These are phyloP conservation scores for Paraphoma chrysanthemicola DNA, from an alignment of 2,329 filamentous ascomycete species.

Conservation along the genomic window DNA sequence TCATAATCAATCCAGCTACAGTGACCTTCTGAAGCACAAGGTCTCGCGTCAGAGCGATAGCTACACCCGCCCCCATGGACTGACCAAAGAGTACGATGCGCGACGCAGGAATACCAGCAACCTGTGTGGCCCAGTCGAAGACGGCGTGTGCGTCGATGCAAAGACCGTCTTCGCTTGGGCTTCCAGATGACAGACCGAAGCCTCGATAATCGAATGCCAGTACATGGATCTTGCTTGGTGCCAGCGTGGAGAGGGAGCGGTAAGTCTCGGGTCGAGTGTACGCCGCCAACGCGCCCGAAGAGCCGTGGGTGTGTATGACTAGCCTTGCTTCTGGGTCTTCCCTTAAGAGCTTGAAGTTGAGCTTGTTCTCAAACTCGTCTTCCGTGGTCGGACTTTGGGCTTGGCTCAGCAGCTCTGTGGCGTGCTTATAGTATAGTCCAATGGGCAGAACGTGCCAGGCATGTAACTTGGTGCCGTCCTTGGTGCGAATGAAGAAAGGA, in stretches of 20 bases:
- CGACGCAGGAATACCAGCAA: slow-evolving; percentile 68
- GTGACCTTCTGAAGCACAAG: background rate
- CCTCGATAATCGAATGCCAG: slow-evolving; percentile 89
- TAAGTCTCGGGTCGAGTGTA: slow-evolving; percentile 76
- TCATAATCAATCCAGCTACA: slow-evolving; percentile 1
- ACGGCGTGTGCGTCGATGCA: slow-evolving; percentile 76
- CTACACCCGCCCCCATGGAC: slow-evolving; percentile 83
- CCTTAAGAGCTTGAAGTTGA: slow-evolving; percentile 57
- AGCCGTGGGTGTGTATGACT: slow-evolving; percentile 62
- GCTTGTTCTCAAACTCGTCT: slow-evolving; percentile 55
- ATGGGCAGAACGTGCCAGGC: background rate
- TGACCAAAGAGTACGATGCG: slow-evolving; percentile 83
- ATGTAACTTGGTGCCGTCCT: background rate
- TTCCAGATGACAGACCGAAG: slow-evolving; percentile 79
- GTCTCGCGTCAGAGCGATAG: slow-evolving; percentile 68
- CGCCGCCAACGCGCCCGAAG: slow-evolving; percentile 77
- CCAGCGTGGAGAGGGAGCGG: slow-evolving; percentile 72
- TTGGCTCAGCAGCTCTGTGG: background rate
- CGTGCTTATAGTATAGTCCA: background rate
- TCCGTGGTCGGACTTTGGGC: background rate
- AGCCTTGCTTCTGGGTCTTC: slow-evolving; percentile 58
- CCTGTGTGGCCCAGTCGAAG: slow-evolving; percentile 73
- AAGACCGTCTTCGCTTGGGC: slow-evolving; percentile 77
- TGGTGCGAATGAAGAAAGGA: background rate
- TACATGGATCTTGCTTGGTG: slow-evolving; percentile 61